Evolutionary conservation across 2,329 filamentous ascomycete genomes (phyloP).

Genomic region (Epichloe aotearoae): DNA sequence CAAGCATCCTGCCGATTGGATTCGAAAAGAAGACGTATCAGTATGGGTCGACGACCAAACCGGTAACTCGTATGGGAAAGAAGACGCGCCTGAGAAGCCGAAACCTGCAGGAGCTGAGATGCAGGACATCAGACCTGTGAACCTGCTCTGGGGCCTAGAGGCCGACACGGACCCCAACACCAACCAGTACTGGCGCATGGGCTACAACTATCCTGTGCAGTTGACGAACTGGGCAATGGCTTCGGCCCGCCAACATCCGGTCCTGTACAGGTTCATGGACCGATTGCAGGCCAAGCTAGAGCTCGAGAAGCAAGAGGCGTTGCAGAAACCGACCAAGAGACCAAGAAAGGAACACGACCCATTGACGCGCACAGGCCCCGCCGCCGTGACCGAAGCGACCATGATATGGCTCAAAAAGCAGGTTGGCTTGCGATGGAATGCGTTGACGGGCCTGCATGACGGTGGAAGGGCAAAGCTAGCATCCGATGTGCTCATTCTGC

Average conservation of each 20-base stretch:
- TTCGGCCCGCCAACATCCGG: constrained; percentile 11
- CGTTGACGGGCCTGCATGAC: constrained; percentile 11
- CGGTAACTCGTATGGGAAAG: constrained; percentile 7
- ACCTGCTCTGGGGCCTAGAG: constrained; percentile 13
- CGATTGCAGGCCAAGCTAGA: constrained; percentile 7
- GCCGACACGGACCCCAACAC: constrained; percentile 12
- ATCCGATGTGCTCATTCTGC: constrained; percentile 11
- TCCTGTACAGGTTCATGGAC: constrained; percentile 11
- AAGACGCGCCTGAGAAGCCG: not conserved
- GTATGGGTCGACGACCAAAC: constrained; percentile 11
- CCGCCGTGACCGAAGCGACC: constrained; percentile 11
- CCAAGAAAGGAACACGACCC: constrained; percentile 7
- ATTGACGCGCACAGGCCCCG: constrained; percentile 13
- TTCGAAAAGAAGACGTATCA: constrained; percentile 9
- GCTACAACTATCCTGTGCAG: constrained; percentile 13
- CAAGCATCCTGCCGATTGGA: constrained; percentile 11
- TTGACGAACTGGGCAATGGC: constrained; percentile 15
- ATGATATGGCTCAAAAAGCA: constrained; percentile 10
- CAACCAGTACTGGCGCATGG: constrained; percentile 14
- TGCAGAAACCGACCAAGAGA: not conserved
- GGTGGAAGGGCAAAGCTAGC: constrained; percentile 11
- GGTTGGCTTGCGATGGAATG: constrained; percentile 12
- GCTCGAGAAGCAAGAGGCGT: constrained; percentile 4
- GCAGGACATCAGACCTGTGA: constrained; percentile 7
- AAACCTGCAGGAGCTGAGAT: not conserved